phyloP scores from a whole-genome alignment of 352 stramenopile genomes.

The Thraustotheca clavata region DNA sequence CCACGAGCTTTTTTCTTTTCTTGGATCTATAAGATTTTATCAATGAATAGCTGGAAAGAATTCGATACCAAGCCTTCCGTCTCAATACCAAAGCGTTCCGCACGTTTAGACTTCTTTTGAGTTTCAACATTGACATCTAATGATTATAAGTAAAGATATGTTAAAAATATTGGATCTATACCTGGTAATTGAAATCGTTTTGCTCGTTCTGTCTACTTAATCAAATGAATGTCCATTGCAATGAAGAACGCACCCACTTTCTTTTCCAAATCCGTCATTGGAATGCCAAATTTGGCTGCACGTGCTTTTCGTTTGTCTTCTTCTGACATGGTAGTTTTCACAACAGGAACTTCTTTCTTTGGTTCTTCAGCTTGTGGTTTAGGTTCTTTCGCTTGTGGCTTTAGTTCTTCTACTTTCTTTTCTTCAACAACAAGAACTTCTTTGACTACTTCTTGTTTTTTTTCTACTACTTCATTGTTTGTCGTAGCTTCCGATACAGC shows the following conservation, averaged over 20 bases:
- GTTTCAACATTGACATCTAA: conserved; percentile 33
- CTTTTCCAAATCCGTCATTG: conserved; percentile 61
- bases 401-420: neutral
- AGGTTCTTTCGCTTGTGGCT: conserved; percentile 17
- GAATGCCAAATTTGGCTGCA: conserved; percentile 74
- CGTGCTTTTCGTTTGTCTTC: conserved; percentile 70
- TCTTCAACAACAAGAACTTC: conserved; percentile 1
- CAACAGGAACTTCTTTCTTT: conserved; percentile 17
- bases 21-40: conserved; percentile 42
- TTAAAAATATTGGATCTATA: neutral
- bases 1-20: conserved; percentile 71
- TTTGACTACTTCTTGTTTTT: conserved; percentile 26
- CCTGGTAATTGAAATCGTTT: conserved; percentile 68
- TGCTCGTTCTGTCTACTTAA: conserved; percentile 34
- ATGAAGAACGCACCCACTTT: conserved; percentile 34
- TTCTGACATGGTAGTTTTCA: conserved; percentile 33
- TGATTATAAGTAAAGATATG: conserved; percentile 3
- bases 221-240: neutral
- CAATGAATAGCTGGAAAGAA: neutral
- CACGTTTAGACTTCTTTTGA: conserved; percentile 62
- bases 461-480: conserved; percentile 24
- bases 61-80: conserved; percentile 54
- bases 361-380: neutral
- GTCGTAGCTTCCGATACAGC: conserved; percentile 24
- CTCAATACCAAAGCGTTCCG: conserved; percentile 71